Evolutionary conservation across 257 asterid species (phyloP).

Genomic region (Nemophila menziesii): DNA sequence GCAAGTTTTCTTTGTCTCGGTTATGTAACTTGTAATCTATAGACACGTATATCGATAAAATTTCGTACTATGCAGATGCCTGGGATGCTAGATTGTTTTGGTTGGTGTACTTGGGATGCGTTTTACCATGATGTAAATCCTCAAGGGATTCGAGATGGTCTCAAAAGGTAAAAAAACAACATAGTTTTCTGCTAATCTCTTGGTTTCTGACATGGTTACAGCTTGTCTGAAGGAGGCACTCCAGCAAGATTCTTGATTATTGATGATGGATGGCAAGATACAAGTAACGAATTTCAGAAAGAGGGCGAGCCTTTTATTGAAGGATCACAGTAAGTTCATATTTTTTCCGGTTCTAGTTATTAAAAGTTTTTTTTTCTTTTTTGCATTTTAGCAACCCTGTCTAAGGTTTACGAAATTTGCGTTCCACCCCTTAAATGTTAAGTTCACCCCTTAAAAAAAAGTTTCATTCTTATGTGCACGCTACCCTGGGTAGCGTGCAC

Average conservation of each 20-base stretch:
- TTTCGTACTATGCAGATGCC: not conserved
- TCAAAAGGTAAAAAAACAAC: constrained; percentile 17
- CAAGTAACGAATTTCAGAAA: constrained; percentile 37
- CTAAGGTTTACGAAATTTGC: too few species aligned
- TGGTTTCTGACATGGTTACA: constrained; percentile 1
- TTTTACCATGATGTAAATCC: constrained; percentile 44
- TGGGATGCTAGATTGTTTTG: constrained; percentile 45
- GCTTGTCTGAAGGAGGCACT: constrained; percentile 45
- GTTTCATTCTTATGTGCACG: too few species aligned
- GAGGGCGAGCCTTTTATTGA: constrained; percentile 37
- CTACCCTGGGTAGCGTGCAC: too few species aligned
- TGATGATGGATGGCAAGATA: constrained; percentile 84
- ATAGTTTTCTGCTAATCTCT: not conserved
- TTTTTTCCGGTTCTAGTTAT: not conserved
- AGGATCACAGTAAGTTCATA: constrained; percentile 45
- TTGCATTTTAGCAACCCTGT: too few species aligned
- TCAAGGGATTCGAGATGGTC: constrained; percentile 37
- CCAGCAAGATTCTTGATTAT: constrained; percentile 51
- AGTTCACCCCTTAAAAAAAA: too few species aligned
- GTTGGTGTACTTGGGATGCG: constrained; percentile 80
- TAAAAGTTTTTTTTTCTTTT: not conserved
- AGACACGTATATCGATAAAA: not conserved
- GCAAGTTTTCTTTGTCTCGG: too few species aligned
- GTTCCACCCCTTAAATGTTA: too few species aligned
- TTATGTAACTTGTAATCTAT: not conserved